Evolutionary conservation across 352 stramenopile genomes (phyloP), one percentile per base, ranked within the genome.

Genomic region (Elongisporangium anandrum): DNA sequence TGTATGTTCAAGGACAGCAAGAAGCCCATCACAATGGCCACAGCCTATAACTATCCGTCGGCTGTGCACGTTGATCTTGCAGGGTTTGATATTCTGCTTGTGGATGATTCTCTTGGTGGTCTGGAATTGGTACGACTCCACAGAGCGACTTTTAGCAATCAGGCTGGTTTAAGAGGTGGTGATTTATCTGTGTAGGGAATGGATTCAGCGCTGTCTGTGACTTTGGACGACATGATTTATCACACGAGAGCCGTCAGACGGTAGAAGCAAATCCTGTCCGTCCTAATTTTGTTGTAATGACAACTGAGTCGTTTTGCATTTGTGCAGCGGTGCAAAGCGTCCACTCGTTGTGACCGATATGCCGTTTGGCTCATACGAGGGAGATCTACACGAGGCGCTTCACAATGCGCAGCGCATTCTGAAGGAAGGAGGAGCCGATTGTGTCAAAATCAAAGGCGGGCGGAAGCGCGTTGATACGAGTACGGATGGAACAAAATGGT

Each of bases 71-170:
- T 99, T n/a, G 96, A 98, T 67, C 80, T 97, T 45, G 97, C 97
- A 2, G 97, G 95, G 34, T 98, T 99, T 59, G 97, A 99, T 67
- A 89, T 99, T 7, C 60, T 99, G 38, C 79, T 99, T 13, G 95
- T 99, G 5, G 97, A 97, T n/a, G 97, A 99, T 85, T 99, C 96
- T 21, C 69, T 98, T 50, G 97, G 94, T 41, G 99, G 99, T 97
- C 96, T 99, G 16, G 97, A 99, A 67, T 70, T 99, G 71, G 97
- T 98, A 93, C 67, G 85, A 4, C 4, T 4, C 29, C 9, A 39
- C 4, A 39, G 29, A 39, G 29, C 29, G 9, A 39, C 8, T n/a
- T n/a, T n/a, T n/a, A n/a, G 13, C 29, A 39, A 2, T 45, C 56
- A 3, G 19, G 39, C 9, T 39, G 29, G 1, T 13, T 7, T n/a